Base-by-base conservation (phyloP, 306 rosid species). In the Styphnolobium japonicum region DNA sequence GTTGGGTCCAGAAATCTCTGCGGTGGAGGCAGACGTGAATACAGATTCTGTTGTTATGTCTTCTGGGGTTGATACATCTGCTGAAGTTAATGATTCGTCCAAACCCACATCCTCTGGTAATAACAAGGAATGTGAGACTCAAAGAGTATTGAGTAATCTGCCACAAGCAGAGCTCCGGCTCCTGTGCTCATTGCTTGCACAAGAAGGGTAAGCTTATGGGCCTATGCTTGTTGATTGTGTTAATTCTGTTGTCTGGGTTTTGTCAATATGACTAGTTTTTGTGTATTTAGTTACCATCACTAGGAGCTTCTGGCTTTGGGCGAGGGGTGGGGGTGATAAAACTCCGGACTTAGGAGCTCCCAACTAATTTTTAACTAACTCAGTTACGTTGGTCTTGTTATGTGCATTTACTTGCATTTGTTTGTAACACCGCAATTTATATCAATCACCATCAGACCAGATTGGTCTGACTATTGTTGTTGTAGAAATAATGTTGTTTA, bases 91-190 rank as follows among this genome's bases (percentile, higher is more conserved):
- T 63, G 85, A 82, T 78, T 82, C 86, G 79, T 85, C 90, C 61
- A 85, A 88, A 82, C 83, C 89, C 79, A 48, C 92, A 6, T 63
- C 89, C 51, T 83, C 94, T 27, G 88, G 67, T 75, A 75, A 76
- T 29, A 84, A 79, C 53, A 49, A 55, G 12, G 94, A 90, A 87
- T 81, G 63, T 19, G 92, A 90, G 62, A 78, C 86, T 70, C 90
- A 80, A 19, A 82, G 75, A 46, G 88, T 93, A 70, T 81, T 93
- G 77, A 86, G 80, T 70, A 88, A 79, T 82, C 89, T 96, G 46
- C 99, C 97, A 8, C 89, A 93, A 76, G 82, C 90, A 25, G 99
- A 96, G 83, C 98, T 96, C 68, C 89, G 91, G 58, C 97, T 96
- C 72, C 84, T 96, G 58, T 91, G 99, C 84, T 93, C 99, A 43